Evolutionary conservation across 345 rosid genomes (phyloP).

Genomic region (Excoecaria cochinchinensis): DNA sequence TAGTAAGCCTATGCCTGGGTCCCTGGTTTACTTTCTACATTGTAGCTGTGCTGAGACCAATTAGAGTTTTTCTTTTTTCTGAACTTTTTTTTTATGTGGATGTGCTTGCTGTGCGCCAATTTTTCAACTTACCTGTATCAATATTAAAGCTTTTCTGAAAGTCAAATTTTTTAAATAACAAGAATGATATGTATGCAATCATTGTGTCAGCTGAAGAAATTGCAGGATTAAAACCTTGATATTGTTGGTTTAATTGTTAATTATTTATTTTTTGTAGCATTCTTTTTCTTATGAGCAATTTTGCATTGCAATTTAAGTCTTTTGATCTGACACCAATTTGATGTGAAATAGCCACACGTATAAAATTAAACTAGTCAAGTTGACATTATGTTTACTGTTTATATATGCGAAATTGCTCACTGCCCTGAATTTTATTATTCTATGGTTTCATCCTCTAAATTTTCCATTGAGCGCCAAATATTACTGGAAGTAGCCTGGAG

Average conservation of each 20-base stretch:
- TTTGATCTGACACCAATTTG: background rate
- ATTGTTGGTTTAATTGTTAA: background rate
- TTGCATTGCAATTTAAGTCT: background rate
- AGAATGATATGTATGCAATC: background rate
- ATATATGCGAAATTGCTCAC: background rate
- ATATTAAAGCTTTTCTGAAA: background rate
- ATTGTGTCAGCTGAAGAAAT: background rate
- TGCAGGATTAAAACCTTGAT: background rate
- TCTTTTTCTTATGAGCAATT: background rate
- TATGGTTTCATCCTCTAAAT: background rate
- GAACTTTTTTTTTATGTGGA: background rate
- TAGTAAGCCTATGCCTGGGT: background rate
- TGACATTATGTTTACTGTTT: background rate
- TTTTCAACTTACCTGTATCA: background rate
- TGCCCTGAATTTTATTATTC: background rate
- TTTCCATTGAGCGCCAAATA: background rate
- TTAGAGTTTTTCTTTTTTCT: background rate
- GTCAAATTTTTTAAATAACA: background rate
- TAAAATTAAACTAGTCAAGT: background rate
- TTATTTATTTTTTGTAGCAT: background rate
- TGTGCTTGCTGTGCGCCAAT: background rate
- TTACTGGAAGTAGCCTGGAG: background rate
- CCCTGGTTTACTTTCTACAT: background rate
- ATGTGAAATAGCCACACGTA: background rate
- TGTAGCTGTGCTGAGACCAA: background rate